Base-by-base conservation (phyloP, 306 rosid genomes). In the Rosa chinensis region DNA sequence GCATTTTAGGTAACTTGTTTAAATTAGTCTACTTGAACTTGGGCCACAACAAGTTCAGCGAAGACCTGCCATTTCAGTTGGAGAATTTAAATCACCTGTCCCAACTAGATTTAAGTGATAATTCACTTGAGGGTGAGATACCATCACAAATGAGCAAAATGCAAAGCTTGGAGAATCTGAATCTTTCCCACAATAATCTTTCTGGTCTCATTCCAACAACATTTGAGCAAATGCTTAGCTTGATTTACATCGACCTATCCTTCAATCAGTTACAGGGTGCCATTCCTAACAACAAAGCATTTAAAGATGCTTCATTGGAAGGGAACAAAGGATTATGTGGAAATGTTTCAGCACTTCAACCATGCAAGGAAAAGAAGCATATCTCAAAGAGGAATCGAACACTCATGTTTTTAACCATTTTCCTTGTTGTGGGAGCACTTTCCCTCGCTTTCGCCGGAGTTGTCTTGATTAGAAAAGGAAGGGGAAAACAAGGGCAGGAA, bases 181-280 rank as follows among this genome's bases (percentile, higher is more conserved):
- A 39, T 39, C 49, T 67, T 39, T 39, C 72, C 53, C 5, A 63
- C 73, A 80, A 75, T 40, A 67, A 67, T 67, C 49, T 67, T 40
- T 39, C 16, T 10, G 49, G 72, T 18, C 13, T 17, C 14, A 67
- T 67, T 39, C 72, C 52, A 4, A 77, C 56, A 50, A 43, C 37
- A 23, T 67, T 40, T 67, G 16, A 40, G 0, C 0, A 7, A 3
- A 45, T 55, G 45, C 23, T 2, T 37, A 13, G 72, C 35, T 47
- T 62, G 62, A 4, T 0, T 0, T 8, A 8, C 0, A 44, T 76
- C 3, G 71, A 76, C 16, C 1, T 76, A 8, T 76, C 72, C 18
- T 28, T 45, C 79, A 76, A 76, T 20, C 35, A 62, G 2, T 18
- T 76, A 12, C 13, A 63, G 35, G 79, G 79, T 62, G 35, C 72